phyloP scores from a whole-genome alignment of 208 protist species.

The Leishmania gerbilli region DNA sequence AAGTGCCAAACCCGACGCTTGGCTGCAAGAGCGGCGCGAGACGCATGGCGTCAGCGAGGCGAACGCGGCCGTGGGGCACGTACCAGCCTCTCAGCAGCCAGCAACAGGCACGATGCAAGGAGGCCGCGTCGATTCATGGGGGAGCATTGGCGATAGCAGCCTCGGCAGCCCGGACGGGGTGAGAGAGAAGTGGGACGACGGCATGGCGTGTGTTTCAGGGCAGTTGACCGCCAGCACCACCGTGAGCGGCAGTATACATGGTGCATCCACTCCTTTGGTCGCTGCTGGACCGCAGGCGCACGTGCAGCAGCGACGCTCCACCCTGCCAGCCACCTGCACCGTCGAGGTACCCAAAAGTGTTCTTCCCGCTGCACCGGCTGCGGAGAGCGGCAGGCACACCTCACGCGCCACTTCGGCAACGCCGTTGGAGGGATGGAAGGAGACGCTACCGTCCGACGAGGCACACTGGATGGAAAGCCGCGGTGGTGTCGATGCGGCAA shows the following conservation, averaged over 20 bases:
- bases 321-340: neutral
- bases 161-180: neutral
- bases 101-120: neutral
- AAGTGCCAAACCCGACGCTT: neutral
- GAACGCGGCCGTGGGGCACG: neutral
- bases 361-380: neutral
- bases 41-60: neutral
- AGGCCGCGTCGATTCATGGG: conserved; percentile 21
- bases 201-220: neutral
- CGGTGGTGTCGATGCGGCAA: neutral
- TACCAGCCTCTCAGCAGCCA: neutral
- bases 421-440: neutral
- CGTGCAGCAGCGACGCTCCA: neutral
- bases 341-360: neutral
- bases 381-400: neutral
- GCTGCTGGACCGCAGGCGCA: neutral
- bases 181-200: neutral
- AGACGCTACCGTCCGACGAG: neutral
- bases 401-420: neutral
- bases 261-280: neutral
- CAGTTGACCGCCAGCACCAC: neutral
- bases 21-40: neutral
- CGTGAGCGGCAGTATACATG: neutral
- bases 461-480: neutral
- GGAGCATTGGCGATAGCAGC: conserved; percentile 5